phyloP scores from a whole-genome alignment of 1,284 basidiomycete genomes.

The Ganoderma meredithae region DNA sequence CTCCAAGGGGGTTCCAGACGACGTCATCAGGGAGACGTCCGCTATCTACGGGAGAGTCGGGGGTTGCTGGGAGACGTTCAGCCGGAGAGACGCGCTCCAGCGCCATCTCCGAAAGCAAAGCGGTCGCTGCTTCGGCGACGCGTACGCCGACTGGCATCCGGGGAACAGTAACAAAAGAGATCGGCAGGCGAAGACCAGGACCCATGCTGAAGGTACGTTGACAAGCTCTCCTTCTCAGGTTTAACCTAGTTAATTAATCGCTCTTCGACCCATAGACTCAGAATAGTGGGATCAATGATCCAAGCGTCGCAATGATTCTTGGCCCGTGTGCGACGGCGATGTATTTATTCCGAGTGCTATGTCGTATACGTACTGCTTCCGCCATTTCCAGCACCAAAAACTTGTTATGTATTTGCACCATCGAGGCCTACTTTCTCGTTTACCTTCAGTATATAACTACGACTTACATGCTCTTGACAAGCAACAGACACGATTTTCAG shows the following conservation, averaged over 20 bases:
- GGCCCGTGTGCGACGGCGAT: background rate
- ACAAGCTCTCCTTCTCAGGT: background rate
- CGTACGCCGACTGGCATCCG: slow-evolving; percentile 12
- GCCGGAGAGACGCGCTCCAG: slow-evolving; percentile 62
- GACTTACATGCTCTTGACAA: no score
- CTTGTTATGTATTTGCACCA: background rate
- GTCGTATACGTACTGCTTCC: background rate
- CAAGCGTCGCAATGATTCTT: background rate
- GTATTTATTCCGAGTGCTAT: background rate
- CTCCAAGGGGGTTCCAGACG: slow-evolving; percentile 5
- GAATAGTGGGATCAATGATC: background rate
- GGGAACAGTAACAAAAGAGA: slow-evolving; percentile 4
- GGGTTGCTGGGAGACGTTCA: slow-evolving; percentile 60
- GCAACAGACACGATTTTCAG: no score
- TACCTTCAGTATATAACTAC: background rate
- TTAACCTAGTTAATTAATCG: background rate
- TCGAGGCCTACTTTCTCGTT: background rate
- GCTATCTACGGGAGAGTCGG: slow-evolving; percentile 37
- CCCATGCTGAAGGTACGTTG: background rate
- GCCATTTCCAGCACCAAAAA: background rate
- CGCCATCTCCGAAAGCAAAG: slow-evolving; percentile 59
- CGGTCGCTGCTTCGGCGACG: slow-evolving; percentile 48
- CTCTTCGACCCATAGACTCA: background rate
- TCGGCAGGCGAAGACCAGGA: background rate
- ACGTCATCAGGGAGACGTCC: slow-evolving; percentile 3